Evolutionary conservation across 2,329 filamentous ascomycete species (phyloP).

Genomic region (Clarireedia homoeocarpa): DNA sequence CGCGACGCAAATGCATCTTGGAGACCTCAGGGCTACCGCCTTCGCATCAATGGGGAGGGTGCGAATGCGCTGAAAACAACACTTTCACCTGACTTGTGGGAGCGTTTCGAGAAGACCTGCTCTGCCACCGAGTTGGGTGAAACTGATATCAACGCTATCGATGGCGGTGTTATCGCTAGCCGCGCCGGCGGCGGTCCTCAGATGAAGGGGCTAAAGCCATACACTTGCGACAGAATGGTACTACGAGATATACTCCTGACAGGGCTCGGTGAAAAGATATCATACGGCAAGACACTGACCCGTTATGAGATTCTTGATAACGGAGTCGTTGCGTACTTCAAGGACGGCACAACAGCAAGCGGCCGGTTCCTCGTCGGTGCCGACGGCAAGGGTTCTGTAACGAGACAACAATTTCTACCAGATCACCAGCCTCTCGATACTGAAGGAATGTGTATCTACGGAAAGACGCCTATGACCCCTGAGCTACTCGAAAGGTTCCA

Average conservation of each 20-base stretch:
- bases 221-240: constrained; percentile 29
- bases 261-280: constrained; percentile 26
- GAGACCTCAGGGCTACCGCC: constrained; percentile 29
- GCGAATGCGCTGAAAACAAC: constrained; percentile 13
- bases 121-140: constrained; percentile 9
- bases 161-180: constrained; percentile 3
- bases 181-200: neutral
- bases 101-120: constrained; percentile 18
- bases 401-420: constrained; percentile 33
- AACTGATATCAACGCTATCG: constrained; percentile 13
- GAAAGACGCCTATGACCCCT: constrained; percentile 31
- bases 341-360: constrained; percentile 27
- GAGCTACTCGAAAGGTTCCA: constrained; percentile 20
- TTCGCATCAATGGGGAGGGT: constrained; percentile 27
- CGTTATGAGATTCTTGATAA: constrained; percentile 13
- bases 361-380: constrained; percentile 34
- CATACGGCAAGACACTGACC: constrained; percentile 29
- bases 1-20: neutral
- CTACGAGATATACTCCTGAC: constrained; percentile 29
- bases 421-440: constrained; percentile 32
- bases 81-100: constrained; percentile 14
- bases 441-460: constrained; percentile 32
- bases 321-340: constrained; percentile 27
- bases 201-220: constrained; percentile 7
- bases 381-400: constrained; percentile 31